Conservation (phyloP, 108 stramenopile species). For the Nannochloropsis oceanica region DNA sequence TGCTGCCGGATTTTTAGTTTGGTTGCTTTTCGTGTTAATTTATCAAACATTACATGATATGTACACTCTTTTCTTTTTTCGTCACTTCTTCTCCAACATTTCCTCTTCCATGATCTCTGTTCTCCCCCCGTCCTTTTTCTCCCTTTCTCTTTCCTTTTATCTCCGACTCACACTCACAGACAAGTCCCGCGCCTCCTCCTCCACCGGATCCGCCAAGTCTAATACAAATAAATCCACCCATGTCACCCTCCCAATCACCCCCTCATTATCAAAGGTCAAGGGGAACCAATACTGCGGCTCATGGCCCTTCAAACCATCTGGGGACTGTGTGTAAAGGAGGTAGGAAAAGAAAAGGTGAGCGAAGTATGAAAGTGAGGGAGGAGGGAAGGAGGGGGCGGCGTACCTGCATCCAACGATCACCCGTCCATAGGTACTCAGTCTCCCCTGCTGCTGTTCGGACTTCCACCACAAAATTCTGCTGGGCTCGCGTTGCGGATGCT, state of each 20-base stretch:
- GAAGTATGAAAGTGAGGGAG: too few species aligned
- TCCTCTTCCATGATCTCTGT: too few species aligned
- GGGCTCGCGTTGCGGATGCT: neutral
- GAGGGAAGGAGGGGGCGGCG: too few species aligned
- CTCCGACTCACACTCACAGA: neutral
- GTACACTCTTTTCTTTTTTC: too few species aligned
- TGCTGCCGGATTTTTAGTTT: too few species aligned
- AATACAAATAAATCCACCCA: neutral
- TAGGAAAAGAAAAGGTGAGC: too few species aligned
- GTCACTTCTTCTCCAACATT: too few species aligned
- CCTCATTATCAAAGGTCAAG: neutral
- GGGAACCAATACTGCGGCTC: neutral
- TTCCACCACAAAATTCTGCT: neutral
- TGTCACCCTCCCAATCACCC: neutral
- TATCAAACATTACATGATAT: too few species aligned
- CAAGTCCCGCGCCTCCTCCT: neutral
- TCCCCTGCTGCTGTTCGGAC: neutral
- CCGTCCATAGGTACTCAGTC: neutral
- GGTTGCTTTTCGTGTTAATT: too few species aligned
- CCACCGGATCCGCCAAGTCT: neutral
- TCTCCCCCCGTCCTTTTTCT: too few species aligned
- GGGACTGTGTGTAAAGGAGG: neutral
- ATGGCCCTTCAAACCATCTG: neutral
- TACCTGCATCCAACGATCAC: neutral
- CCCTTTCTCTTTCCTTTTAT: neutral